Evolutionary conservation across 768 basidiomycete species (phyloP), one percentile per base, ranked within the genome.

Genomic region (Terana coerulea): DNA sequence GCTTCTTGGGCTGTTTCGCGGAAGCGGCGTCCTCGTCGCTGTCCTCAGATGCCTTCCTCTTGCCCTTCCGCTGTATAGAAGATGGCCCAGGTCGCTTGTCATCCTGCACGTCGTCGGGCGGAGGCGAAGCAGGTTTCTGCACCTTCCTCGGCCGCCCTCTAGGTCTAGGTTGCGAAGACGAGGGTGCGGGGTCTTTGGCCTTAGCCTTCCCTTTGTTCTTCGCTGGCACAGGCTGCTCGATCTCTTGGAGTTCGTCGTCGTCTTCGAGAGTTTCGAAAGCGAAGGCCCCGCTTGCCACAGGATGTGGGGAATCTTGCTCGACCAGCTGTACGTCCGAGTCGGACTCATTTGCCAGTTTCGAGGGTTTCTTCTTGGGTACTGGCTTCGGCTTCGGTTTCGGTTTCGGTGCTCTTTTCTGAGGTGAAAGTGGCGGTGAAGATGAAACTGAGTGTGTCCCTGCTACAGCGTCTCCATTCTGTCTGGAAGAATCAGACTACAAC

Each of bases 171-270:
- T 57, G 62, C 62, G 14, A 30, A 15, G 31, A 33, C 11, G 15
- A 12, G 22, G 21, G 26, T 26, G 30, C 21, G 44, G 21, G n/a
- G n/a, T n/a, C n/a, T 4, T 24, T 31, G 6, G 33, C 39, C 17
- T 47, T 46, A 29, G 39, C 47, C 34, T 54, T 54, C 15, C 34
- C 53, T 29, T 55, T 43, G 34, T 39, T 49, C 29, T 30, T 39
- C 36, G 60, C 56, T 33, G 40, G 30, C 2, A 51, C 59, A 6
- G 67, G 47, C 12, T 67, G 52, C 46, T 70, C 65, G 5, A 72
- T 54, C 10, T 72, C n/a, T n/a, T n/a, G n/a, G n/a, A n/a, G n/a
- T n/a, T n/a, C 71, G 41, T 66, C 66, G 19, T 68, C 68, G 24
- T 56, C 56, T 24, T 43, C 45, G 30, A 61, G 57, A 1, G 31